phyloP scores from a whole-genome alignment of 2,329 filamentous ascomycete species.

The Torrubiellomyces zombiae region DNA sequence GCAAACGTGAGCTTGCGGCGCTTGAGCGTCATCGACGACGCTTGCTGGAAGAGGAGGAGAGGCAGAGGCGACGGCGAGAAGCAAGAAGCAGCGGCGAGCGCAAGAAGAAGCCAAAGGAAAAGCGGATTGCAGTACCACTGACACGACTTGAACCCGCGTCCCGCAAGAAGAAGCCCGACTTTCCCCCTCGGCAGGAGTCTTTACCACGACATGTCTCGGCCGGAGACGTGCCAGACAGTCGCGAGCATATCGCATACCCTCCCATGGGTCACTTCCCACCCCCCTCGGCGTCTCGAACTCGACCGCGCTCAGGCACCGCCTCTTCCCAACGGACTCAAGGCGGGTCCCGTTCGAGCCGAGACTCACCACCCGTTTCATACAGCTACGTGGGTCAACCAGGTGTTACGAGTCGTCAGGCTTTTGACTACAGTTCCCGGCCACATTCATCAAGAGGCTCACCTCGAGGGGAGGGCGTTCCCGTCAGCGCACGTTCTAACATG shows the following conservation, averaged over 20 bases:
- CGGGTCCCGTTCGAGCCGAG: constrained; percentile 17
- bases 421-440: constrained; percentile 22
- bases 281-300: constrained; percentile 22
- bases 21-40: constrained; percentile 53
- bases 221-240: constrained; percentile 18
- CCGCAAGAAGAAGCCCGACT: constrained; percentile 16
- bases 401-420: constrained; percentile 22
- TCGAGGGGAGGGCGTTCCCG: constrained; percentile 16
- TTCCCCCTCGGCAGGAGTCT: constrained; percentile 15
- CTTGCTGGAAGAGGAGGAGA: constrained; percentile 41
- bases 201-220: constrained; percentile 21
- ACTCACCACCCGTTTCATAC: constrained; percentile 27
- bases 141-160: constrained; percentile 30
- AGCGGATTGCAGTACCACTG: constrained; percentile 35
- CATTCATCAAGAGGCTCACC: constrained; percentile 16
- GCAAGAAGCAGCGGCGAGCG: constrained; percentile 14
- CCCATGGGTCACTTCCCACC: constrained; percentile 36
- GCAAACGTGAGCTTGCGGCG: constrained; percentile 63
- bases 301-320: constrained; percentile 24
- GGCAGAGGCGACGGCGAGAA: constrained; percentile 43
- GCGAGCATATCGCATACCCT: constrained; percentile 21
- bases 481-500: constrained; percentile 10
- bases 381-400: constrained; percentile 22
- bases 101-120: constrained; percentile 24
- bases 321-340: constrained; percentile 21